Base-by-base conservation (phyloP, 345 rosid species). In the Corchorus olitorius region DNA sequence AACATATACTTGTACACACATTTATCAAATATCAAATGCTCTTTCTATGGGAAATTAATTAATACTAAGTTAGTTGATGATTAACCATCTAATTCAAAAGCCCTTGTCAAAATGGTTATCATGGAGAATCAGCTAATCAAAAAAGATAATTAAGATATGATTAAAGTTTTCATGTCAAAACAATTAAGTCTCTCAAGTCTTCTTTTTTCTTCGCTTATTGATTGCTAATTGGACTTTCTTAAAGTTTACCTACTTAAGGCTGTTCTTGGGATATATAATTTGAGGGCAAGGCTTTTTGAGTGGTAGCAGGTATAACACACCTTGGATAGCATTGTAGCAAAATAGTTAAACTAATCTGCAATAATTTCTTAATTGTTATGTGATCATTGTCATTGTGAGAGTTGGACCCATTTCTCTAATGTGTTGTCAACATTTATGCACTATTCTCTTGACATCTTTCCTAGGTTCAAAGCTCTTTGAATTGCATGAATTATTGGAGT, bases 301-400 rank as follows among this genome's bases (percentile, higher is more conserved):
- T 62, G 78, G 76, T 64, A 70, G 79, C 73, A 80, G 82, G 82
- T 75, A 46, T 11, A 54, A 56, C 73, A 56, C 73, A 65, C 49
- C 77, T 78, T 61, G 3, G 17, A 41, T 33, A 39, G 3, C 4
- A 61, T 63, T 19, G 13, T 5, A 8, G 15, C 16, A 43, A 55
- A 27, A 1, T 35, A 33, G 19, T 7, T 27, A 22, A 69, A 69
- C 27, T 39, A 79, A 61, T 52, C 59, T 20, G 63, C 68, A 41
- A 52, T 43, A 54, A 52, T 63, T 71, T 64, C 48, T 58, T 53
- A 17, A 43, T 27, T 70, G n/a, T 61, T 70, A 61, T 15, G 53
- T 20, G 60, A 76, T 60, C 50, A 43, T 62, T 34, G 34, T 55
- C 59, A 72, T 43, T 64, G 55, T 72, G 65, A 9, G 56, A 65